Base-by-base conservation (phyloP, 2,329 filamentous ascomycete genomes). In the Microcyclosporella mali region DNA sequence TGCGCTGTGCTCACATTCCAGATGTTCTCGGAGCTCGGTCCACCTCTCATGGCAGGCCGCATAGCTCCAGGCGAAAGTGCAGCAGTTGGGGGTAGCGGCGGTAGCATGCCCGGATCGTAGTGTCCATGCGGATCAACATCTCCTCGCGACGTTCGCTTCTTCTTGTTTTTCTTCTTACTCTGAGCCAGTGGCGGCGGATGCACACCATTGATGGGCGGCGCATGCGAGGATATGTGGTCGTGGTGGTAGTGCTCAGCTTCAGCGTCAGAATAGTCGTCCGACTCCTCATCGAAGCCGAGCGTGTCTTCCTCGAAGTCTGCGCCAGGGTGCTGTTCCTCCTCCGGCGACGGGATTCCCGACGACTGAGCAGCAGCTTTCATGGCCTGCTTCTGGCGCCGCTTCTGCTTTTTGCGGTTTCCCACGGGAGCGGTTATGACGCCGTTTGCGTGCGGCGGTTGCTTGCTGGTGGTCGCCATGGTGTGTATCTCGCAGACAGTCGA, bases 1-100 rank as follows among this genome's bases (percentile, higher is more conserved):
- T 97, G 88, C 54, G 87, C 80, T 8, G 87, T 92, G 45, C 86
- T 92, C 2, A 88, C 95, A 62, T 95, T 95, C 92, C 92, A 98
- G 66, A 98, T 95, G 66, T 88, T 89, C 78, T 39, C 79, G 78
- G 55, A 61, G 55, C 52, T 46, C 50, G 46, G 32, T 43, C 14
- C 41, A 30, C 30, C 14, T 49, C 41, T n/a, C n/a, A n/a, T n/a
- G n/a, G 30, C 51, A 37, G 31, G 47, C n/a, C 43, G 34, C 28
- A 42, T 14, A 27, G 33, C 41, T 33, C 35, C 29, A 12, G 37
- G 34, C n/a, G 49, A 38, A 8, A 45, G 49, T 3, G 53, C 47
- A 9, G 45, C 51, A 18, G 50, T 49, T 16, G 50, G 49, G 8
- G 54, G 51, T 25, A 56, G 40, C 10, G 54, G 53, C 18, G 58